Percentiles rank a stretch among this genome's conserved stretches.
Evolutionary conservation across 2,329 filamentous ascomycete species (phyloP).

Genomic region (Colletotrichum caudatum): DNA sequence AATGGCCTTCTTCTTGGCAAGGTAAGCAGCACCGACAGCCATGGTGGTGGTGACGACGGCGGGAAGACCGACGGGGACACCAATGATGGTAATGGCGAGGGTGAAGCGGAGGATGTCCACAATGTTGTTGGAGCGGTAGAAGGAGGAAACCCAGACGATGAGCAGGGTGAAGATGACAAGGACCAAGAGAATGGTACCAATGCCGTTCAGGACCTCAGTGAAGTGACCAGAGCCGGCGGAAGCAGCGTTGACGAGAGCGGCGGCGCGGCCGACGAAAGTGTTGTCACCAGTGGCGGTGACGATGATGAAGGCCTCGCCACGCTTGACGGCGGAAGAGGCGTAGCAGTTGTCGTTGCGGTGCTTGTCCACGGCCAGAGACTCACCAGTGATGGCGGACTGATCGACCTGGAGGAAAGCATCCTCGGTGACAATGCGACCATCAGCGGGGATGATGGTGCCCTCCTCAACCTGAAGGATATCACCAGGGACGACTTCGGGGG

Average conservation of each 20-base stretch:
- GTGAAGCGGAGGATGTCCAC: conserved; percentile 86
- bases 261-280: conserved; percentile 90
- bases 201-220: conserved; percentile 89
- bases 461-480: conserved; percentile 92
- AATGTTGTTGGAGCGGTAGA: conserved; percentile 88
- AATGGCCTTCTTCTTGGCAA: conserved; percentile 92
- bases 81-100: conserved; percentile 89
- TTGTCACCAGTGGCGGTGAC: conserved; percentile 88
- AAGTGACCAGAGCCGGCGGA: conserved; percentile 84
- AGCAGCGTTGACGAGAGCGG: conserved; percentile 85
- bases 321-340: conserved; percentile 89
- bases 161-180: conserved; percentile 85
- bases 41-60: conserved; percentile 95
- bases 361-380: conserved; percentile 93
- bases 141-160: conserved; percentile 86
- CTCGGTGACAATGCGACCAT: conserved; percentile 87
- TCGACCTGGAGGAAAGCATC: conserved; percentile 90
- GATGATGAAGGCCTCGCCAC: conserved; percentile 86
- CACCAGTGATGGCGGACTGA: conserved; percentile 91
- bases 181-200: conserved; percentile 83
- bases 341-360: conserved; percentile 84
- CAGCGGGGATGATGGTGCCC: conserved; percentile 91
- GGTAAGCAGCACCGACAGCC: conserved; percentile 91
- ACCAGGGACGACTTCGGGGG: conserved; percentile 86
- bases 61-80: conserved; percentile 92